Percentiles rank a stretch among this genome's conserved stretches.
These are phyloP conservation scores for Ceratocystis huliohia DNA, from an alignment of 2,329 filamentous ascomycete genomes.

Conservation along the genomic window DNA sequence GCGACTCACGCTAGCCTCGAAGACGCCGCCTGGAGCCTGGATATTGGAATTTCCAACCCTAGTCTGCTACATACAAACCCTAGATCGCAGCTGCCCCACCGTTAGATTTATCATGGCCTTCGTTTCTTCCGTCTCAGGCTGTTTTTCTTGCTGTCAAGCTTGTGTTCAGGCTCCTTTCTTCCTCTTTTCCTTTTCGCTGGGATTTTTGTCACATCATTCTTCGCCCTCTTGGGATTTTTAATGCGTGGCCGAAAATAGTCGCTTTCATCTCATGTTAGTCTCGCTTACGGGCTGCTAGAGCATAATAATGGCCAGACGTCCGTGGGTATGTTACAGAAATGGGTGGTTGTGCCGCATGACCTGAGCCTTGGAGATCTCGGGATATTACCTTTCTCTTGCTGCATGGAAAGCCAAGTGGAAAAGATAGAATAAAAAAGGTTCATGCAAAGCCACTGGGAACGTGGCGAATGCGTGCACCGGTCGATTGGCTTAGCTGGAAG, in stretches of 20 bases:
- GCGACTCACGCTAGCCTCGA: not conserved
- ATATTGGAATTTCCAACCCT: not conserved
- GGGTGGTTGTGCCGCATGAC: slow-evolving; percentile 4
- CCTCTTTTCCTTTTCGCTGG: not conserved
- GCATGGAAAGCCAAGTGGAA: not conserved
- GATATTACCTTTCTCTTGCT: not conserved
- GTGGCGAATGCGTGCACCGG: not conserved
- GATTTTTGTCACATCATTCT: not conserved
- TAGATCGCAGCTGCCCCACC: not conserved
- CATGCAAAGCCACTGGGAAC: slow-evolving; percentile 6
- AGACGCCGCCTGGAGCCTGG: not conserved
- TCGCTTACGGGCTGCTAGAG: not conserved
- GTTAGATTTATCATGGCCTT: not conserved
- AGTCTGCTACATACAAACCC: not conserved
- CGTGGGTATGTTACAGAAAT: slow-evolving; percentile 14
- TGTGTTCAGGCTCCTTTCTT: not conserved
- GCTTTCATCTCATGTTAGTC: slow-evolving; percentile 12
- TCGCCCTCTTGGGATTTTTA: not conserved
- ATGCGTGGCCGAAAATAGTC: slow-evolving; percentile 4
- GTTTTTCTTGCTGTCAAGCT: not conserved
- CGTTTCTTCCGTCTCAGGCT: not conserved
- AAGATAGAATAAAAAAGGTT: not conserved
- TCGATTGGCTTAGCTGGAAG: not conserved
- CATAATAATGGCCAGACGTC: slow-evolving; percentile 2
- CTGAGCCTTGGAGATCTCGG: slow-evolving; percentile 1